These are phyloP conservation scores for Fistulinella prunicolor DNA, from an alignment of 768 basidiomycete species.

Conservation along the genomic window DNA sequence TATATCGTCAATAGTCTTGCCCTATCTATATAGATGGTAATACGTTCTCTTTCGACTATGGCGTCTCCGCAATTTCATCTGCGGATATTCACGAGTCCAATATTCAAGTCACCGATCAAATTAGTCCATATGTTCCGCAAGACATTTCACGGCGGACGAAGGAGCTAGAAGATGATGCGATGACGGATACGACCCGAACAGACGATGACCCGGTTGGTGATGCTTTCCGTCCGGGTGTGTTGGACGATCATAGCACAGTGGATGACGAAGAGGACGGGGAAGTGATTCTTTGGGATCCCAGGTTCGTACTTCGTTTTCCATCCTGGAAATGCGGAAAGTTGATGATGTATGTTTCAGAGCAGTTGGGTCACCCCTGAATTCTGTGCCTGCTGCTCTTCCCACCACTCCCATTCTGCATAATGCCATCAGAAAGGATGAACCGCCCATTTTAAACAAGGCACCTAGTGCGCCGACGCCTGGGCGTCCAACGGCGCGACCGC, in stretches of 20 bases:
- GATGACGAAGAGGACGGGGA: constrained; percentile 55
- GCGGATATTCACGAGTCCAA: background rate
- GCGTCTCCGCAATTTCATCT: constrained; percentile 7
- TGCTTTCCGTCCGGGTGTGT: constrained; percentile 50
- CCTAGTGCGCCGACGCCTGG: constrained; percentile 15
- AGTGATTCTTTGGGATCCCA: constrained; percentile 76
- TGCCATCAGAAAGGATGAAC: constrained; percentile 6
- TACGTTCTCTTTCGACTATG: constrained; percentile 18
- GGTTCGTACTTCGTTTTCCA: constrained; percentile 34
- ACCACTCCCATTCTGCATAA: constrained; percentile 15
- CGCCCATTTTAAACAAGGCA: background rate
- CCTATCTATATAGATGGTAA: constrained; percentile 24
- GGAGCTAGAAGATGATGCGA: constrained; percentile 55
- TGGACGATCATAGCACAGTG: constrained; percentile 33
- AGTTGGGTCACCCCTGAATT: constrained; percentile 18
- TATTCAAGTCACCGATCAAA: constrained; percentile 14
- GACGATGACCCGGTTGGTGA: constrained; percentile 74
- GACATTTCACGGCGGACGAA: constrained; percentile 1
- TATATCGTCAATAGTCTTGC: constrained; percentile 20
- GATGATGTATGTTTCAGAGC: constrained; percentile 10
- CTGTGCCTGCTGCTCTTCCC: constrained; percentile 13
- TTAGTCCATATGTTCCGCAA: constrained; percentile 5
- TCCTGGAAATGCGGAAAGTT: background rate
- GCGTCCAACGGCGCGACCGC: constrained; percentile 25
- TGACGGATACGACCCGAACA: constrained; percentile 66